These are phyloP conservation scores for Ophiocordyceps camponoti-leonardi DNA, from an alignment of 2,329 filamentous ascomycete genomes.

Conservation along the genomic window DNA sequence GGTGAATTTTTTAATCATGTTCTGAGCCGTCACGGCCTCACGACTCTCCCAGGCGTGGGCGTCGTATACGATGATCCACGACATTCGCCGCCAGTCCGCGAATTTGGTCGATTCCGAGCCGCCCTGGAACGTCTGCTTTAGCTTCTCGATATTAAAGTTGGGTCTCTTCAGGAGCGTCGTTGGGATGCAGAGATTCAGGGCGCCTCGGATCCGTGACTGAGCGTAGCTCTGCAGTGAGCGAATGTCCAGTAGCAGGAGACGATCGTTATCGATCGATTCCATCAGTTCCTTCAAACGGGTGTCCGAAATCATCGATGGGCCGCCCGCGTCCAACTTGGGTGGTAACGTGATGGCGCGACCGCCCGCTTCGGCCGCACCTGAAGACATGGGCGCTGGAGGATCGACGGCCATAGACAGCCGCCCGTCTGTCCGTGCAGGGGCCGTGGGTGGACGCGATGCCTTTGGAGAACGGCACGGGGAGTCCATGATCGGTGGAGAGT, in stretches of 20 bases:
- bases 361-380: conserved; percentile 7
- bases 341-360: conserved; percentile 35
- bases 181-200: conserved; percentile 84
- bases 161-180: conserved; percentile 83
- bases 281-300: conserved; percentile 39
- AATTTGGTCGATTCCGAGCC: conserved; percentile 56
- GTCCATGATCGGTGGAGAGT: conserved; percentile 17
- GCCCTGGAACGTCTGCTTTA: conserved; percentile 71
- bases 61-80: conserved; percentile 78
- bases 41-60: conserved; percentile 57
- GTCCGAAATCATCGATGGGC: conserved; percentile 33
- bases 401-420: conserved; percentile 36
- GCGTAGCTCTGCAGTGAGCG: conserved; percentile 73
- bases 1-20: conserved; percentile 86
- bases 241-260: conserved; percentile 62
- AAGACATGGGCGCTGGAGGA: conserved; percentile 21
- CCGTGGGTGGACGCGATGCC: conserved; percentile 7
- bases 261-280: conserved; percentile 18
- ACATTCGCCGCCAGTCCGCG: conserved; percentile 54
- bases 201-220: conserved; percentile 56
- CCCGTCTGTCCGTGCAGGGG: conserved; percentile 18
- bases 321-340: conserved; percentile 24
- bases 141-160: conserved; percentile 75
- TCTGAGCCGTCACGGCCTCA: conserved; percentile 64
- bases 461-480: conserved; percentile 7